Evolutionary conservation across 2,329 filamentous ascomycete genomes (phyloP).

Genomic region (Alternaria gaisen): DNA sequence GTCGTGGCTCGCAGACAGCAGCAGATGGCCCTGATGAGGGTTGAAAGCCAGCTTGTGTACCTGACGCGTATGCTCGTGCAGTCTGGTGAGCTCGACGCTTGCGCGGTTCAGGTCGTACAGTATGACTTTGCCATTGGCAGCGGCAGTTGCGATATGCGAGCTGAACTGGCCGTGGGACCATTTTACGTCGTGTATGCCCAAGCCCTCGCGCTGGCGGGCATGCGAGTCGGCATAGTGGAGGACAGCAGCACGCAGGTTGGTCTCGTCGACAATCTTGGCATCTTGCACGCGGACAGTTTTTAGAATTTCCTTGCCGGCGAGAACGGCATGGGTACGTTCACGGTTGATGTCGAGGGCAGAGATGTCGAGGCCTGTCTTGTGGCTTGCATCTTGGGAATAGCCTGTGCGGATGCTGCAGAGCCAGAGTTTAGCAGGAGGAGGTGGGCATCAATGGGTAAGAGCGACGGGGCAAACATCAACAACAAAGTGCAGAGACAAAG

Average conservation of each 20-base stretch:
- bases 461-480: slow-evolving; percentile 1
- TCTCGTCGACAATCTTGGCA: slow-evolving; percentile 66
- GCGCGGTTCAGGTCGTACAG: slow-evolving; percentile 70
- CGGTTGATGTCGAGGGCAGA: slow-evolving; percentile 70
- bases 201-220: slow-evolving; percentile 64
- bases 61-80: slow-evolving; percentile 71
- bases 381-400: slow-evolving; percentile 64
- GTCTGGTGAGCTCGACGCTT: slow-evolving; percentile 67
- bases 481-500: background rate
- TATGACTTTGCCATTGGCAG: slow-evolving; percentile 71
- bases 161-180: slow-evolving; percentile 71
- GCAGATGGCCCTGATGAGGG: slow-evolving; percentile 66
- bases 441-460: slow-evolving; percentile 5
- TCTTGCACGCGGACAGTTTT: slow-evolving; percentile 69
- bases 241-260: slow-evolving; percentile 69
- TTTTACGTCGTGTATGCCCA: slow-evolving; percentile 72
- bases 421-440: slow-evolving; percentile 18
- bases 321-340: slow-evolving; percentile 68
- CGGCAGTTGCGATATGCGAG: slow-evolving; percentile 69
- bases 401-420: slow-evolving; percentile 53
- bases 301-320: slow-evolving; percentile 72
- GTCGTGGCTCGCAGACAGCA: slow-evolving; percentile 72
- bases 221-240: slow-evolving; percentile 63
- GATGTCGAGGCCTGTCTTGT: slow-evolving; percentile 72
- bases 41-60: slow-evolving; percentile 73